Evolutionary conservation across 805 yeast species (phyloP), one percentile per base, ranked within the genome.

Genomic region (Hanseniaspora lachancei): DNA sequence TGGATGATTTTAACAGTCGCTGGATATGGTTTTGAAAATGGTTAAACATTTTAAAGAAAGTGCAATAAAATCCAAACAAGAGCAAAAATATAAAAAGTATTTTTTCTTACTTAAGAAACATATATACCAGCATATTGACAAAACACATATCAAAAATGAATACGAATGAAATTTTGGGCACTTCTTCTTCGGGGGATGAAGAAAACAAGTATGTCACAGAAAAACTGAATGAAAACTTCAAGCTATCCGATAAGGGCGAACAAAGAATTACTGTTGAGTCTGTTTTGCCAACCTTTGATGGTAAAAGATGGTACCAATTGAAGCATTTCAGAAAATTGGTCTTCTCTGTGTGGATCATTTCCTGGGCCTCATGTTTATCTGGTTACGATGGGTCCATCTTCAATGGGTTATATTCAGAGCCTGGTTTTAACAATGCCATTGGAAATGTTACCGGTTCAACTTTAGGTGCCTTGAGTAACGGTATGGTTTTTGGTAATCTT

Each of bases 311-410:
- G 74, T 63, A 57, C 57, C 60, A 60, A 32, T 72, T 70, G 16
- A 68, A 68, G 12, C 74, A 76, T 61, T 63, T 78, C 52, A 44
- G 69, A 2, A 58, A 59, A 27, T 67, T 78, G 58, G 70, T 73
- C 57, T 59, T 66, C 34, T 60, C 70, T 8, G 62, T 77, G 32
- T 64, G 74, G 40, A 64, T 75, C 32, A 68, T 72, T 54, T 70
- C 78, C 27, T 63, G 75, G 46, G 68, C 77, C 27, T 72, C 80
- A 13, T 72, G 78, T 48, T 74, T 73, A 59, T 70, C 68, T 42
- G 77, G 78, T 57, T 75, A 70, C 59, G 78, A 74, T 63, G 76
- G 75, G 56, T 71, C 74, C 18, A 67, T 77, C 71, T 65, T 77
- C 61, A 77, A 77, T 60, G 77, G 77, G 36, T 68, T 77, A 59